Conservation (phyloP, 2,329 filamentous ascomycete species). For the Aspergillus sclerotialis region DNA sequence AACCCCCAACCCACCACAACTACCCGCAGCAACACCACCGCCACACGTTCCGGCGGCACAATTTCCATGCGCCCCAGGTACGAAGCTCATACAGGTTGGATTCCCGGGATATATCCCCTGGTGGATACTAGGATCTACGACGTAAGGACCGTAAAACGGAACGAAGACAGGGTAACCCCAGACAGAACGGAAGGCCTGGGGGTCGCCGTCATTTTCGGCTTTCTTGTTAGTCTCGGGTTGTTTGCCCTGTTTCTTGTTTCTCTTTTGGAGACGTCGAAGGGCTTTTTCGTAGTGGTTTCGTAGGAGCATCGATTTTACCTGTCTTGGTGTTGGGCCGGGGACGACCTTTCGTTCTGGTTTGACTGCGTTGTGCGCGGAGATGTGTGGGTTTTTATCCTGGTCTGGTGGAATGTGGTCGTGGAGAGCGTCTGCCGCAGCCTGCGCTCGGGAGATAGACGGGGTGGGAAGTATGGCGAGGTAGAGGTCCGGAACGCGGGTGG, state of each 20-base stretch:
- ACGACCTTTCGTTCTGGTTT: neutral
- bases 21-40: constrained; percentile 38
- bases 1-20: constrained; percentile 34
- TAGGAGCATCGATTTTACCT: constrained; percentile 34
- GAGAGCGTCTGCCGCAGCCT: constrained; percentile 42
- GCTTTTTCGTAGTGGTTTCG: constrained; percentile 49
- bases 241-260: constrained; percentile 18
- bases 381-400: constrained; percentile 56
- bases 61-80: constrained; percentile 35
- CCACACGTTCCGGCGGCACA: constrained; percentile 42
- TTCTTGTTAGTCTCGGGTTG: constrained; percentile 26
- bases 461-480: constrained; percentile 35
- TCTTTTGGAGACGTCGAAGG: constrained; percentile 26
- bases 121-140: constrained; percentile 36
- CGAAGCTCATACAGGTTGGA: constrained; percentile 39
- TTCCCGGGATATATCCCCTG: constrained; percentile 37
- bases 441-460: constrained; percentile 45
- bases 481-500: constrained; percentile 53
- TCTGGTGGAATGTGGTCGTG: constrained; percentile 42
- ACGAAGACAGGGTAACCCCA: constrained; percentile 42
- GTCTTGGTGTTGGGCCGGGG: constrained; percentile 7
- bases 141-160: constrained; percentile 43
- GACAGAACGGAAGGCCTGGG: constrained; percentile 27
- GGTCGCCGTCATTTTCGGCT: constrained; percentile 11
- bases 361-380: constrained; percentile 67